Conservation (phyloP, 148 eudicot species). For the Agrostemma githago region DNA sequence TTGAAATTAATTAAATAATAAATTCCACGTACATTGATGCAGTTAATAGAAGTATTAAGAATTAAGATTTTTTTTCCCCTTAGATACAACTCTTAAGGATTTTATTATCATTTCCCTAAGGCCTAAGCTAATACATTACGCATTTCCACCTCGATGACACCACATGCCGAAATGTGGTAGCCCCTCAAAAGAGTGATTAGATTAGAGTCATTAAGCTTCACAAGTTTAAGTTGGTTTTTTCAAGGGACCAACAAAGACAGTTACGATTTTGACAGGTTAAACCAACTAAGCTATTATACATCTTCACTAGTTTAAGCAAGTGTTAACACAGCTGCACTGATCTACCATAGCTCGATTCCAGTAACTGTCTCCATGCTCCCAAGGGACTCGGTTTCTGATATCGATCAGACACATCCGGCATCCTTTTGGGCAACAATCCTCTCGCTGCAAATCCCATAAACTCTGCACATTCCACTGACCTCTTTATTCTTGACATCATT, state of each 20-base stretch:
- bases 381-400: slow-evolving; percentile 35
- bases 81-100: no score
- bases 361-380: slow-evolving; percentile 45
- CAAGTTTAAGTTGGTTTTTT: neutral
- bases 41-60: no score
- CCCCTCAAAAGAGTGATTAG: neutral
- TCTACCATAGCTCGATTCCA: slow-evolving; percentile 37
- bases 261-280: neutral
- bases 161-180: neutral
- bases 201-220: neutral
- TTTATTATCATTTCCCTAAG: no score
- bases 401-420: slow-evolving; percentile 21
- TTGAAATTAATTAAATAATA: no score
- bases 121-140: no score
- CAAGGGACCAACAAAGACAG: neutral
- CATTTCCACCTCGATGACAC: neutral
- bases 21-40: no score
- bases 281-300: neutral
- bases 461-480: slow-evolving; percentile 47
- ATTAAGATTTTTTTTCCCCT: no score
- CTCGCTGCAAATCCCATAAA: slow-evolving; percentile 69
- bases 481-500: slow-evolving; percentile 48
- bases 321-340: slow-evolving; percentile 28
- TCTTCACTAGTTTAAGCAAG: neutral
- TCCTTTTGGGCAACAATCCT: slow-evolving; percentile 35